These are phyloP conservation scores for Yamadazyma akitaensis DNA, from an alignment of 805 yeast genomes.

Conservation along the genomic window DNA sequence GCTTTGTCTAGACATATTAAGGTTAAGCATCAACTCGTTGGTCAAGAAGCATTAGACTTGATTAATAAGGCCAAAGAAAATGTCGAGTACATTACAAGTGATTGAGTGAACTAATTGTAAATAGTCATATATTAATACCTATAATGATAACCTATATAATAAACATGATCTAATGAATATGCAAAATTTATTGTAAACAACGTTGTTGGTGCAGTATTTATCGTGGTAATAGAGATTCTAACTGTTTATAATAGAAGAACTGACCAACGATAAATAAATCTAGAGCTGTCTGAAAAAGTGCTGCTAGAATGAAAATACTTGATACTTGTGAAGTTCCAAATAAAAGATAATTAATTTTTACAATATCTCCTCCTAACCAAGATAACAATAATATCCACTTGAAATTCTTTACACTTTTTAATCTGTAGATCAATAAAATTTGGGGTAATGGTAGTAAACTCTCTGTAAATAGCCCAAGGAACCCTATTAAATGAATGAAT, in stretches of 20 bases:
- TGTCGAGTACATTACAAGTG: constrained; percentile 52
- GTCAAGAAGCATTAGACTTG: constrained; percentile 64
- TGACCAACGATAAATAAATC: constrained; percentile 73
- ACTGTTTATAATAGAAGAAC: constrained; percentile 54
- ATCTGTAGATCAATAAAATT: constrained; percentile 61
- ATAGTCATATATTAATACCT: constrained; percentile 5
- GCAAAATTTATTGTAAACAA: not conserved
- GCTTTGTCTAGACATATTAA: constrained; percentile 52
- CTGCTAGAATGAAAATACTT: constrained; percentile 62
- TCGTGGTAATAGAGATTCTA: constrained; percentile 4
- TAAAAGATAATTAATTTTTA: constrained; percentile 70
- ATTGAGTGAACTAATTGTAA: constrained; percentile 1
- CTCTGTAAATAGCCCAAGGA: constrained; percentile 67
- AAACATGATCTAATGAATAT: not conserved
- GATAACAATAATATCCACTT: constrained; percentile 69
- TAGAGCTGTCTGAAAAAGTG: constrained; percentile 71
- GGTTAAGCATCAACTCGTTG: constrained; percentile 77
- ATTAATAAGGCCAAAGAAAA: constrained; percentile 74
- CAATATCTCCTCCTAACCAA: constrained; percentile 87
- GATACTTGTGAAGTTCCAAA: constrained; percentile 74
- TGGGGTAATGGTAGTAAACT: constrained; percentile 75
- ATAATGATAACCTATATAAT: constrained; percentile 1
- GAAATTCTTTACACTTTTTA: constrained; percentile 74
- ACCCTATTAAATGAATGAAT: constrained; percentile 54
- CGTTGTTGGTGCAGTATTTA: not conserved